Conservation (phyloP, 2,329 filamentous ascomycete genomes). For the Moelleriella libera region DNA sequence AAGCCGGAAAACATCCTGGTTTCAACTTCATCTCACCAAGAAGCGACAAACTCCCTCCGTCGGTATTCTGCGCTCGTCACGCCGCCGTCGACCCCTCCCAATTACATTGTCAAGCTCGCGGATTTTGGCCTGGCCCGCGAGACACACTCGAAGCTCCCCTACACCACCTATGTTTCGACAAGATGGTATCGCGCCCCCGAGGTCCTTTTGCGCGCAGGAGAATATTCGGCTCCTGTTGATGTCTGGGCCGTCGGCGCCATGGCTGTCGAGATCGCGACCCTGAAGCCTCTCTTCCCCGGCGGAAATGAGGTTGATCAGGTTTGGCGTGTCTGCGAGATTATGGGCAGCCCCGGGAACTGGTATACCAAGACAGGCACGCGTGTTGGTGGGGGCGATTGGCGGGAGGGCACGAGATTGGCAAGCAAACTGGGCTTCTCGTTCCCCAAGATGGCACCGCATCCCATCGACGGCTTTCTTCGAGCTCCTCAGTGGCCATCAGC, state of each 20-base stretch:
- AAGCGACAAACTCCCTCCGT: conserved; percentile 73
- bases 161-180: conserved; percentile 97
- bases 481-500: conserved; percentile 82
- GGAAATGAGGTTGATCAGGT: conserved; percentile 98
- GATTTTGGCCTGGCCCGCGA: conserved; percentile 97
- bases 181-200: conserved; percentile 97
- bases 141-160: conserved; percentile 89
- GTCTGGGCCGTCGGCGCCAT: conserved; percentile 98
- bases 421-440: conserved; percentile 98
- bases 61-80: conserved; percentile 89
- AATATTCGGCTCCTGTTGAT: conserved; percentile 94
- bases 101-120: conserved; percentile 95
- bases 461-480: conserved; percentile 88
- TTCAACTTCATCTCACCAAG: conserved; percentile 74
- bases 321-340: conserved; percentile 97
- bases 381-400: conserved; percentile 94
- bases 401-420: conserved; percentile 80
- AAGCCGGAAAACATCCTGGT: conserved; percentile 98
- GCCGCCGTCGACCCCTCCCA: conserved; percentile 82
- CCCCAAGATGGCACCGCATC: conserved; percentile 96
- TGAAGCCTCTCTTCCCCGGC: conserved; percentile 94
- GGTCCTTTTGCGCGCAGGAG: conserved; percentile 80
- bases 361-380: conserved; percentile 79
- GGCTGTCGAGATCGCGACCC: conserved; percentile 92
- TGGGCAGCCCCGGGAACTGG: conserved; percentile 98